Percentiles rank a stretch among this genome's conserved stretches.
Evolutionary conservation across 1,284 basidiomycete genomes (phyloP).

Genomic region (Irpex lacteus): DNA sequence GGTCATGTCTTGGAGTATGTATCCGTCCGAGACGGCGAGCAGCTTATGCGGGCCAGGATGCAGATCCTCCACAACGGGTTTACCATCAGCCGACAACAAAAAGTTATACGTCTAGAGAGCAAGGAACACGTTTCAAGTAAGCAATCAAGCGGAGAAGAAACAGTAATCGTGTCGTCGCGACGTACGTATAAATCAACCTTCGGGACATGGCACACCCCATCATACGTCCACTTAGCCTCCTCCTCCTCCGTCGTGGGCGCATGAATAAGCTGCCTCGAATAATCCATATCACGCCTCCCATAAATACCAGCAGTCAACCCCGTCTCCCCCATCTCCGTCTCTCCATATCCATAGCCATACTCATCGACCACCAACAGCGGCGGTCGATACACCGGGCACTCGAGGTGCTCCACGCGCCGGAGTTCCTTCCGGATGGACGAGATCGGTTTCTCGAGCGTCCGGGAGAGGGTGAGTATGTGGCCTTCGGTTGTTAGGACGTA

Average conservation of each 20-base stretch:
- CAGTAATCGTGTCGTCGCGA: conserved; percentile 9
- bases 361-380: conserved; percentile 33
- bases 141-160: too few relatives aligned
- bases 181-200: conserved; percentile 71
- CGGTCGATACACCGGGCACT: conserved; percentile 70
- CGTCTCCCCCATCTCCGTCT: conserved; percentile 17
- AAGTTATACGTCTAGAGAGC: conserved; percentile 71
- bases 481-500: conserved; percentile 93
- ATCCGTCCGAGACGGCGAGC: conserved; percentile 62
- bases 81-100: conserved; percentile 63
- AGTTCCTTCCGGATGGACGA: conserved; percentile 58
- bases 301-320: conserved; percentile 69
- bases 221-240: conserved; percentile 54
- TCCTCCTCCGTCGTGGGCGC: conserved; percentile 48
- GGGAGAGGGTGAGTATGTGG: conserved; percentile 75
- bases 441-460: conserved; percentile 49
- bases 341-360: conserved; percentile 9
- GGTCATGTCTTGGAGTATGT: conserved; percentile 70
- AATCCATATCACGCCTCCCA: conserved; percentile 73
- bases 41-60: conserved; percentile 70
- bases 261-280: conserved; percentile 67
- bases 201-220: conserved; percentile 75
- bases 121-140: too few relatives aligned
- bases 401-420: conserved; percentile 63
- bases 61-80: conserved; percentile 59